phyloP scores from a whole-genome alignment of 345 rosid species.

The Camelina hispida region DNA sequence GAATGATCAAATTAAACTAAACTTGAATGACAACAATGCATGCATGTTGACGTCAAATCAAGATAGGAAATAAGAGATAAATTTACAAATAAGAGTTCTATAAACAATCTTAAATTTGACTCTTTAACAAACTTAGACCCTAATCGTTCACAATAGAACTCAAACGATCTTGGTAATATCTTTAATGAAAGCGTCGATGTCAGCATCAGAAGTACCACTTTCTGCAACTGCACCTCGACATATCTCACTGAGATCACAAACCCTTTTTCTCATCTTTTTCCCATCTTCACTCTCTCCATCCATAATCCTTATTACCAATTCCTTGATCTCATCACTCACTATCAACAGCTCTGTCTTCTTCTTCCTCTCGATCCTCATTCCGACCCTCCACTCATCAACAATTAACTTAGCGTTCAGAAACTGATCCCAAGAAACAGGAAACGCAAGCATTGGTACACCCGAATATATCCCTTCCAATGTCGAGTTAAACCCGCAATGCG shows the following conservation, averaged over 20 bases:
- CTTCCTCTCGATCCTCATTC: conserved; percentile 46
- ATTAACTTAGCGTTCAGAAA: conserved; percentile 50
- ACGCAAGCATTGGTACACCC: conserved; percentile 58
- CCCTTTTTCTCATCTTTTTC: conserved; percentile 27
- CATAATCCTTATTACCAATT: conserved; percentile 37
- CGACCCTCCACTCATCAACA: conserved; percentile 64
- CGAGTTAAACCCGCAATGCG: conserved; percentile 81
- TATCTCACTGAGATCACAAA: conserved; percentile 23
- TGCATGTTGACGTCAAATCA: too few species aligned
- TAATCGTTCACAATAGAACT: neutral
- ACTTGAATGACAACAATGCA: too few species aligned
- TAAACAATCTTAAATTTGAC: too few species aligned
- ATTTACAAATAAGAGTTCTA: too few species aligned
- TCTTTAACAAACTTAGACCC: neutral
- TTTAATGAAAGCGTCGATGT: conserved; percentile 49
- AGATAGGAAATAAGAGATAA: too few species aligned
- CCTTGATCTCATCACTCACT: conserved; percentile 46
- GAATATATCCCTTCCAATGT: conserved; percentile 55
- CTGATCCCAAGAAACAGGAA: conserved; percentile 62
- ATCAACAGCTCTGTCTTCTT: conserved; percentile 36
- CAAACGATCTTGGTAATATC: conserved; percentile 31
- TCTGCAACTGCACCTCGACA: neutral
- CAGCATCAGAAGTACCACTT: conserved; percentile 46
- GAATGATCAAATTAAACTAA: too few species aligned
- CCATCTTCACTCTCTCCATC: conserved; percentile 30